phyloP scores from a whole-genome alignment of 352 stramenopile species.

The Pythium vanterpoolii region DNA sequence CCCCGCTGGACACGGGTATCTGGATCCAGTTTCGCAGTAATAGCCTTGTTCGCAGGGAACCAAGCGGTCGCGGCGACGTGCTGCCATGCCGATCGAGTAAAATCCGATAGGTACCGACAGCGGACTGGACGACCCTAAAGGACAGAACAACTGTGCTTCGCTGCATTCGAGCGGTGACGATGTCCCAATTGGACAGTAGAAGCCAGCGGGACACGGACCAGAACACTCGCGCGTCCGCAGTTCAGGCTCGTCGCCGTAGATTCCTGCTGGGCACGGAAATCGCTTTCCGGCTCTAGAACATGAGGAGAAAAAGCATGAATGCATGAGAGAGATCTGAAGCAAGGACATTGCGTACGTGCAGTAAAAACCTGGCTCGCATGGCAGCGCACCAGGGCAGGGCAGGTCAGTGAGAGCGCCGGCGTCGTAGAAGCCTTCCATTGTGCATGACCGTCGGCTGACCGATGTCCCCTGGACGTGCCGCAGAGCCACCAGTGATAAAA shows the following conservation, averaged over 20 bases:
- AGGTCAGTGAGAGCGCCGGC: slow-evolving; percentile 33
- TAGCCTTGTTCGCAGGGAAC: slow-evolving; percentile 41
- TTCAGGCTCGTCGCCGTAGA: slow-evolving; percentile 44
- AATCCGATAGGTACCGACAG: slow-evolving; percentile 18
- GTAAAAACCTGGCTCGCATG: slow-evolving; percentile 50
- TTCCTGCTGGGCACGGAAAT: slow-evolving; percentile 48
- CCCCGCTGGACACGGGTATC: slow-evolving; percentile 42
- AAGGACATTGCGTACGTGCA: slow-evolving; percentile 41
- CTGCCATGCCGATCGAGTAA: slow-evolving; percentile 38
- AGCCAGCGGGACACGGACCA: slow-evolving; percentile 54
- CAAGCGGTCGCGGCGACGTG: slow-evolving; percentile 27
- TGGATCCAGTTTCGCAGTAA: slow-evolving; percentile 53
- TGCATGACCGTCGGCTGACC: slow-evolving; percentile 23
- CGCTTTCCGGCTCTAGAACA: slow-evolving; percentile 38
- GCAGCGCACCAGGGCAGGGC: slow-evolving; percentile 36
- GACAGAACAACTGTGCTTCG: slow-evolving; percentile 45
- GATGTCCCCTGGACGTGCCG: neutral
- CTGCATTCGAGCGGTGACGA: slow-evolving; percentile 41
- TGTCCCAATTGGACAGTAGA: slow-evolving; percentile 51
- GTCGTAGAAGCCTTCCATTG: slow-evolving; percentile 52
- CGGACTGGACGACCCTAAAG: slow-evolving; percentile 23
- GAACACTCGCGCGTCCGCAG: slow-evolving; percentile 47
- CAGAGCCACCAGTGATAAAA: neutral
- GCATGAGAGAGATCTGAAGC: neutral
- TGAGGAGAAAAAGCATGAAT: too few species aligned